Conservation (phyloP, 768 basidiomycete genomes). For the Amanita inopinata region DNA sequence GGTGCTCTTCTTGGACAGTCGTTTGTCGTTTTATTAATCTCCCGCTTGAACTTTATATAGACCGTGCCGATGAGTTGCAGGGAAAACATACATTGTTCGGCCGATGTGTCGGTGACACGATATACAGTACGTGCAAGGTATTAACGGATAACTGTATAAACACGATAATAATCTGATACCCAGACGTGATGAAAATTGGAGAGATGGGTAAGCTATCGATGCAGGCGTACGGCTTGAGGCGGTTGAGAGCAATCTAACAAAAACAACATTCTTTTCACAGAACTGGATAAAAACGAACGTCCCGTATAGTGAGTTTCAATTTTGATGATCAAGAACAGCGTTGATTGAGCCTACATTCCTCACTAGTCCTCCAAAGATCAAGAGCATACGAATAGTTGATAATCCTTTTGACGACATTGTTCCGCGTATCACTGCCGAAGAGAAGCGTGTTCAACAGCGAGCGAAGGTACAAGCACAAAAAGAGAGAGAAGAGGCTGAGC, state of each 20-base stretch:
- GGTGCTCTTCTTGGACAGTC: constrained; percentile 1
- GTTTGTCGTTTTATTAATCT: not conserved
- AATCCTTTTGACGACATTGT: constrained; percentile 95
- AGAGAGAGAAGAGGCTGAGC: constrained; percentile 68
- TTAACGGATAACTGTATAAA: not conserved
- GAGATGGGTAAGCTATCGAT: constrained; percentile 58
- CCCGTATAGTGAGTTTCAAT: constrained; percentile 63
- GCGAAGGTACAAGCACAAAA: constrained; percentile 69
- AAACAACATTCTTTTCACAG: constrained; percentile 23
- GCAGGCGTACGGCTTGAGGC: not conserved
- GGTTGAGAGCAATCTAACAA: not conserved
- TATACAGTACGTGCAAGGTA: constrained; percentile 59
- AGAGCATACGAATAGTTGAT: constrained; percentile 72
- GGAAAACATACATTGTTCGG: constrained; percentile 95
- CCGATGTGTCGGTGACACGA: constrained; percentile 77
- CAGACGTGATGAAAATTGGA: constrained; percentile 89
- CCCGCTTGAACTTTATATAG: constrained; percentile 29
- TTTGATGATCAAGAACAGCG: not conserved
- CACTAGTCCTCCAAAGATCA: constrained; percentile 83
- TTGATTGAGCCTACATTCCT: not conserved
- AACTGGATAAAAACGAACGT: constrained; percentile 62
- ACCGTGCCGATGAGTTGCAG: constrained; percentile 86
- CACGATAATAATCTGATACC: not conserved
- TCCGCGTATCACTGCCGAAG: constrained; percentile 92
- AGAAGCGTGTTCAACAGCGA: constrained; percentile 74